Evolutionary conservation across 192 early-diverging fungal genomes (phyloP).

Genomic region (Gryganskiella cystojenkinii): DNA sequence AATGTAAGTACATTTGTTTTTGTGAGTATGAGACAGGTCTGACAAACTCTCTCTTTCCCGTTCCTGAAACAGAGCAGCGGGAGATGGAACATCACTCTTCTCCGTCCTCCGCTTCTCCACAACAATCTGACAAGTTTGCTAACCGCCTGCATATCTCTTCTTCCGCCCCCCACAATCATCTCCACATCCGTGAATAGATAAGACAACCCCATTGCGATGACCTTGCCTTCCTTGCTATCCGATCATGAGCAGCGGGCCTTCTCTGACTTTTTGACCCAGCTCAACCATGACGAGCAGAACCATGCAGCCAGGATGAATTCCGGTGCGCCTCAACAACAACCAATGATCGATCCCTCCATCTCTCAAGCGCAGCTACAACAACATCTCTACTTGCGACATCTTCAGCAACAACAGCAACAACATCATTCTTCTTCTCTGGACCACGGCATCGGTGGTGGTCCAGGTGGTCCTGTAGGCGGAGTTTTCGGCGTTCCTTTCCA

Average conservation of each 20-base stretch:
- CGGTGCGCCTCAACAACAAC: conserved; percentile 6
- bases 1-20: too few relatives aligned
- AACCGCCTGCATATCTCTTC: background rate
- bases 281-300: conserved; percentile 33
- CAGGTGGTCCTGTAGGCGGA: background rate
- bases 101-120: background rate
- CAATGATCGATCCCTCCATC: background rate
- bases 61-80: too few relatives aligned
- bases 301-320: background rate
- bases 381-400: conserved; percentile 1
- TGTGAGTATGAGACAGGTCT: too few relatives aligned
- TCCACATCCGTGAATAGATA: background rate
- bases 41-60: too few relatives aligned
- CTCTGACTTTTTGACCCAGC: conserved; percentile 32
- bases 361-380: background rate
- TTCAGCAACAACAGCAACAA: conserved; percentile 12
- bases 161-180: background rate
- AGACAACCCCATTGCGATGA: conserved; percentile 8
- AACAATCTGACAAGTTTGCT: background rate
- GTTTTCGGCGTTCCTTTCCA: conserved; percentile 3
- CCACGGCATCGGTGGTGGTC: conserved; percentile 2
- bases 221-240: conserved; percentile 35
- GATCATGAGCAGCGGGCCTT: conserved; percentile 51
- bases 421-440: background rate
- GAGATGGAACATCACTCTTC: background rate